These are phyloP conservation scores for Colletotrichum tabaci DNA, from an alignment of 2,329 filamentous ascomycete genomes.

Conservation along the genomic window DNA sequence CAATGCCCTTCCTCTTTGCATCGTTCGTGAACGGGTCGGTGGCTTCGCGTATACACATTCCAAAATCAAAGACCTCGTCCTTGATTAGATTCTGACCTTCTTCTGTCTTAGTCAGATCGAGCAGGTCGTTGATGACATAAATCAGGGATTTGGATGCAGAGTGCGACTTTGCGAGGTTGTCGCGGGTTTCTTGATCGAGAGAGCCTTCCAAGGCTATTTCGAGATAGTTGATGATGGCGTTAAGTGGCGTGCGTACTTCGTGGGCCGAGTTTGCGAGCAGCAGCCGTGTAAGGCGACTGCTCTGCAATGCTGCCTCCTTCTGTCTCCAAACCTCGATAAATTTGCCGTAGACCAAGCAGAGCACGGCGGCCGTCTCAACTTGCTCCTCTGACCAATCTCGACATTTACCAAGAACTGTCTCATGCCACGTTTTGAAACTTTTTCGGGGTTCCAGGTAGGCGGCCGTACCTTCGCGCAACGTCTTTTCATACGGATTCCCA, in stretches of 20 bases:
- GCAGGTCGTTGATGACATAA: slow-evolving; percentile 92
- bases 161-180: slow-evolving; percentile 87
- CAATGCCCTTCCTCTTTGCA: slow-evolving; percentile 81
- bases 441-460: slow-evolving; percentile 83
- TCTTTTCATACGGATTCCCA: slow-evolving; percentile 88
- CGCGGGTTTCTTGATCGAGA: slow-evolving; percentile 85
- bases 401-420: slow-evolving; percentile 85
- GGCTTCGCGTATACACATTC: slow-evolving; percentile 80
- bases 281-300: slow-evolving; percentile 83
- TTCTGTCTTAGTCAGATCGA: slow-evolving; percentile 91
- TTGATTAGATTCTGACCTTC: slow-evolving; percentile 85
- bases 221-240: slow-evolving; percentile 95
- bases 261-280: slow-evolving; percentile 91
- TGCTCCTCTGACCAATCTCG: slow-evolving; percentile 92
- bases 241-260: slow-evolving; percentile 90
- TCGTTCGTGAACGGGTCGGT: slow-evolving; percentile 82
- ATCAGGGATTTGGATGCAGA: slow-evolving; percentile 94
- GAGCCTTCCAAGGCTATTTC: slow-evolving; percentile 89
- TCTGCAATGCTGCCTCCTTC: slow-evolving; percentile 88
- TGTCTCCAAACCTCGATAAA: slow-evolving; percentile 96
- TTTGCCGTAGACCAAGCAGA: slow-evolving; percentile 88
- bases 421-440: slow-evolving; percentile 86
- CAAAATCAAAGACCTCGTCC: slow-evolving; percentile 84
- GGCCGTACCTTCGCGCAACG: slow-evolving; percentile 78
- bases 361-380: slow-evolving; percentile 87